Percentiles rank a stretch among this genome's conserved stretches.
phyloP scores from a whole-genome alignment of 78 protist species.

The Polysphondylium violaceum region DNA sequence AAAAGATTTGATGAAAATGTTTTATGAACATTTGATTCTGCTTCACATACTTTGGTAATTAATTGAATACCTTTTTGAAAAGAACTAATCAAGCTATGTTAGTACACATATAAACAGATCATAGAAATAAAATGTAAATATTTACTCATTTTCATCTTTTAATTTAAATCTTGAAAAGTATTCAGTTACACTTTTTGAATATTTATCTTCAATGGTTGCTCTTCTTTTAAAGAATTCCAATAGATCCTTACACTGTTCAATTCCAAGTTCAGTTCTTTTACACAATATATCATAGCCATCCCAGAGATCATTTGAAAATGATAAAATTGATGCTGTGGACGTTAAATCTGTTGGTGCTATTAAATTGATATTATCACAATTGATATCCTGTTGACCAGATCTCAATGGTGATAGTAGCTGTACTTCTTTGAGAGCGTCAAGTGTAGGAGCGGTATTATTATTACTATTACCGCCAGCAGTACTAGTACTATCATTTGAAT shows the following conservation, averaged over 20 bases:
- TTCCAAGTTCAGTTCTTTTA: slow-evolving; percentile 53
- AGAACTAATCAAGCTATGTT: slow-evolving; percentile 11
- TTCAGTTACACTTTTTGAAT: slow-evolving; percentile 33
- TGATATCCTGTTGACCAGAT: too few relatives aligned
- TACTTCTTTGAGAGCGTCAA: too few relatives aligned
- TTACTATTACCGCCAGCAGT: too few relatives aligned
- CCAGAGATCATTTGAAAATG: slow-evolving; percentile 51
- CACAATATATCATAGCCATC: slow-evolving; percentile 55
- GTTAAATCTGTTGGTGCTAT: too few relatives aligned
- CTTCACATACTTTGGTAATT: slow-evolving; percentile 18
- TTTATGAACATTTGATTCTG: slow-evolving; percentile 58
- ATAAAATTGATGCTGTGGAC: too few relatives aligned
- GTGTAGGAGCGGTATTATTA: too few relatives aligned
- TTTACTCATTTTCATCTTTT: slow-evolving; percentile 75
- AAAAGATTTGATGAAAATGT: slow-evolving; percentile 40
- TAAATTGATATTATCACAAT: too few relatives aligned
- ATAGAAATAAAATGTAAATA: too few relatives aligned
- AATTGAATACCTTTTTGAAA: slow-evolving; percentile 56
- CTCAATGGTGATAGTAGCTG: too few relatives aligned
- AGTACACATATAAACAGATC: background rate
- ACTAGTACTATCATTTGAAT: too few relatives aligned
- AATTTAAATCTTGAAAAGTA: slow-evolving; percentile 44
- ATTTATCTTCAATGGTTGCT: slow-evolving; percentile 54
- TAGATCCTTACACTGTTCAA: slow-evolving; percentile 69
- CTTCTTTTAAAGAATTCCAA: slow-evolving; percentile 60